Base-by-base conservation (phyloP, 1,284 basidiomycete genomes). In the Hymenochaete sp. region DNA sequence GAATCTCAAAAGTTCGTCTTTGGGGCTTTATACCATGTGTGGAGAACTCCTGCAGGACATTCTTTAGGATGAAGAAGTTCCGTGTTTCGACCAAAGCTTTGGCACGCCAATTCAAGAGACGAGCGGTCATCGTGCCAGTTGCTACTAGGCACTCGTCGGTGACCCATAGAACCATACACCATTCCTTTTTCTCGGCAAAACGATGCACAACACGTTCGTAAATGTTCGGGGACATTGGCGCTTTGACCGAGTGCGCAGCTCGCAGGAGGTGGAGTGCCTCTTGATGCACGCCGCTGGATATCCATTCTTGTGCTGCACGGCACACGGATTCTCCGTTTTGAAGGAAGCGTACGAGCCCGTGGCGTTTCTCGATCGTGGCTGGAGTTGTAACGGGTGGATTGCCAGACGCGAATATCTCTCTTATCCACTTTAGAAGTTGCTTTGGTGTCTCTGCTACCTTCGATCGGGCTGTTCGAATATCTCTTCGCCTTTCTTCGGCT, bases 81-180 rank as follows among this genome's bases (percentile, higher is more conserved):
- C 69, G 63, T 4, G 62, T 64, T 56, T 83, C 77, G 48, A 77
- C 59, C 33, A 75, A 57, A 1, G 79, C 78, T 29, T 73, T 73
- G 14, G 71, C 64, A 39, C 71, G 72, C 82, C 81, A 86, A 59
- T 87, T 78, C 53, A 87, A 66, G 16, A 87, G 63, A 19, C 74
- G 70, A 25, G 62, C 54, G 2, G 74, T 77, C 1, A 70, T 66
- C 45, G 62, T 65, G 39, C 71, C 69, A 8, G 68, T 65, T 14
- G 74, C 70, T 29, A 61, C 56, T 48, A 63, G 66, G 41, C 70
- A 77, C 13, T 75, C 60, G 22, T 59, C 55, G 33, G 75, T 70
- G 13, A 76, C 56, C 19, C 59, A 53, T 19, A 72, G 63, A 3
- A 86, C 62, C 8, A 63, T 56, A 31, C 59, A 51, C 83, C 82